Conservation (phyloP, 2,329 filamentous ascomycete species). For the Alternaria rosae region DNA sequence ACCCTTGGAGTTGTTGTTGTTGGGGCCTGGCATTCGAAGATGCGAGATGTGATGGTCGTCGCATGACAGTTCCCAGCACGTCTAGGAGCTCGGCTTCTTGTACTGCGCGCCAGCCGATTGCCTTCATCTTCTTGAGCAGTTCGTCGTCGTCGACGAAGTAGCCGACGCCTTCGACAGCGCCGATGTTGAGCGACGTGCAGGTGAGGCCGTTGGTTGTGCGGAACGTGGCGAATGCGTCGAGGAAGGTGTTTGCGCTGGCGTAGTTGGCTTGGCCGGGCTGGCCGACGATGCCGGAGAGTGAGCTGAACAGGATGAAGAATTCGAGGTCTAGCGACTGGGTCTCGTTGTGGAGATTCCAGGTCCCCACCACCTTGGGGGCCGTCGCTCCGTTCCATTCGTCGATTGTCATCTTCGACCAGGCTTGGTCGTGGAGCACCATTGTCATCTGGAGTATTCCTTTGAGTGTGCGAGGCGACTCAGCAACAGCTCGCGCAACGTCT, state of each 20-base stretch:
- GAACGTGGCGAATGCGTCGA: conserved; percentile 32
- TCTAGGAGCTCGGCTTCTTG: not conserved
- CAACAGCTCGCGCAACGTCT: conserved; percentile 10
- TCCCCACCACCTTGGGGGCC: conserved; percentile 29
- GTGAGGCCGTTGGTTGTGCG: conserved; percentile 34
- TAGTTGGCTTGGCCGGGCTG: conserved; percentile 56
- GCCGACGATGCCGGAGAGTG: conserved; percentile 28
- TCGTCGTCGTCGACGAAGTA: conserved; percentile 31
- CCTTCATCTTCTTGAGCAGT: not conserved
- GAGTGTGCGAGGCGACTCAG: too few relatives aligned
- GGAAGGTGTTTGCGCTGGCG: conserved; percentile 52
- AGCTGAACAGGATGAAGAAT: conserved; percentile 42
- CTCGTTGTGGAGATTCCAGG: conserved; percentile 35
- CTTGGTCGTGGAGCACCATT: conserved; percentile 3
- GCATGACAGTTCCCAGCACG: not conserved
- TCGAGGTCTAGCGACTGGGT: conserved; percentile 19
- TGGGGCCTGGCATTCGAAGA: too few relatives aligned
- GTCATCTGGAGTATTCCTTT: not conserved
- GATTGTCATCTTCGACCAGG: conserved; percentile 16
- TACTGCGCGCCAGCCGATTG: not conserved
- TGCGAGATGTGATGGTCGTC: too few relatives aligned
- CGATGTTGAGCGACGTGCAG: conserved; percentile 59
- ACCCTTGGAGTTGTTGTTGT: too few relatives aligned
- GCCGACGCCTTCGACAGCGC: conserved; percentile 55
- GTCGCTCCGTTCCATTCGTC: conserved; percentile 17